A percentile compares a stretch with the other conserved stretches of the same genome.
phyloP scores from a whole-genome alignment of 768 basidiomycete species.

The Phaffia tasmanica region DNA sequence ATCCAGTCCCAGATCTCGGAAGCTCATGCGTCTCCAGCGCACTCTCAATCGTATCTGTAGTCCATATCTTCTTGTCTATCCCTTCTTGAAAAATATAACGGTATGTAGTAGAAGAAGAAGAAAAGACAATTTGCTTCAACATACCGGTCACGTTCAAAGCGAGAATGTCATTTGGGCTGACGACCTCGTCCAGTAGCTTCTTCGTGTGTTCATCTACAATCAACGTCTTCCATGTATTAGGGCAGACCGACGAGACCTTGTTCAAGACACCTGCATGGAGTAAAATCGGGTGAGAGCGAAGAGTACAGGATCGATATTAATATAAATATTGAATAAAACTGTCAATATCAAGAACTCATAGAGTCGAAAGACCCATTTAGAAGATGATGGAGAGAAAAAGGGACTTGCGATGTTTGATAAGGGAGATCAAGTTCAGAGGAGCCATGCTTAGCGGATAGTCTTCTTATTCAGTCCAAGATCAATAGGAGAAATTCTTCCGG shows the following conservation, averaged over 20 bases:
- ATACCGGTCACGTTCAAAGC: constrained; percentile 92
- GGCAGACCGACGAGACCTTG: constrained; percentile 16
- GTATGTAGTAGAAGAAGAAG: not conserved
- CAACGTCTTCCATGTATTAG: constrained; percentile 74
- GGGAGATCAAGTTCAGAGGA: no score
- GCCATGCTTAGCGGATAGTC: no score
- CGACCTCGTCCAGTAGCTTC: constrained; percentile 65
- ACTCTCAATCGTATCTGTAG: not conserved
- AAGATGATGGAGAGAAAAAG: no score
- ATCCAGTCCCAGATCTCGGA: not conserved
- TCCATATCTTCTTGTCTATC: not conserved
- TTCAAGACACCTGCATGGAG: constrained; percentile 14
- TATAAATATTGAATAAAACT: no score
- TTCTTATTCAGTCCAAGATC: no score
- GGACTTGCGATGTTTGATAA: no score
- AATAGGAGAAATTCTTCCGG: no score
- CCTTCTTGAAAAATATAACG: not conserved
- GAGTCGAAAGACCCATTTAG: no score
- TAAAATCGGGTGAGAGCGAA: not conserved
- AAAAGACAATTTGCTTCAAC: constrained; percentile 36
- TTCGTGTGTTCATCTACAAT: constrained; percentile 91
- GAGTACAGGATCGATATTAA: no score
- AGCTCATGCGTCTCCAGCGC: not conserved
- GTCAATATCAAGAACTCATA: no score
- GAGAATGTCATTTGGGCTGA: constrained; percentile 87